A percentile compares a stretch with the other conserved stretches of the same genome.
phyloP scores from a whole-genome alignment of 1,139 yeast species.

The Saccharomyces pastorianus region DNA sequence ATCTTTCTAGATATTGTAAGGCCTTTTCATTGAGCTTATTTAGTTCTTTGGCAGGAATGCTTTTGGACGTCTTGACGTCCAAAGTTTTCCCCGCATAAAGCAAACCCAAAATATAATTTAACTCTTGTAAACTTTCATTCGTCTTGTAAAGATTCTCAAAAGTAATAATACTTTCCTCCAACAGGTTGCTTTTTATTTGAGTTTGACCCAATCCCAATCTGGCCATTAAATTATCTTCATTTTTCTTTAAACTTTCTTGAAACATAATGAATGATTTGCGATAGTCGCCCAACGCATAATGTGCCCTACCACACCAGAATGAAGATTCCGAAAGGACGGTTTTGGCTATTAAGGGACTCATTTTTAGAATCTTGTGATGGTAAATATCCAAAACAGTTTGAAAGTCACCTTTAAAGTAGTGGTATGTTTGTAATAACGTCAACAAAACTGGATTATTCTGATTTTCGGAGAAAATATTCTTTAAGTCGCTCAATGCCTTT shows the following conservation, averaged over 20 bases:
- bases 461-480: conserved; percentile 21
- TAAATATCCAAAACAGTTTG: conserved; percentile 52
- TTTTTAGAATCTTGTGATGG: conserved; percentile 39
- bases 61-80: conserved; percentile 13
- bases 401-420: conserved; percentile 53
- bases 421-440: conserved; percentile 45
- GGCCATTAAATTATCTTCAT: conserved; percentile 58
- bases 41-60: conserved; percentile 15
- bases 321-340: conserved; percentile 63
- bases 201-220: conserved; percentile 83
- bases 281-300: conserved; percentile 51
- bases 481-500: conserved; percentile 35
- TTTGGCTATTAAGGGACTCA: conserved; percentile 21
- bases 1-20: conserved; percentile 60
- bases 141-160: conserved; percentile 67
- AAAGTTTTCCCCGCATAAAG: conserved; percentile 49
- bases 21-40: conserved; percentile 40
- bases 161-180: conserved; percentile 78
- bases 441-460: conserved; percentile 36
- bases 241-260: conserved; percentile 57
- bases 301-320: conserved; percentile 80
- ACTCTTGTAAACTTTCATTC: conserved; percentile 67
- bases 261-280: conserved; percentile 65
- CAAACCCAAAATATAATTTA: conserved; percentile 66
- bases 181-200: conserved; percentile 62